Evolutionary conservation across 768 basidiomycete species (phyloP), one percentile per base, ranked within the genome.

Genomic region (Pholiota molesta): DNA sequence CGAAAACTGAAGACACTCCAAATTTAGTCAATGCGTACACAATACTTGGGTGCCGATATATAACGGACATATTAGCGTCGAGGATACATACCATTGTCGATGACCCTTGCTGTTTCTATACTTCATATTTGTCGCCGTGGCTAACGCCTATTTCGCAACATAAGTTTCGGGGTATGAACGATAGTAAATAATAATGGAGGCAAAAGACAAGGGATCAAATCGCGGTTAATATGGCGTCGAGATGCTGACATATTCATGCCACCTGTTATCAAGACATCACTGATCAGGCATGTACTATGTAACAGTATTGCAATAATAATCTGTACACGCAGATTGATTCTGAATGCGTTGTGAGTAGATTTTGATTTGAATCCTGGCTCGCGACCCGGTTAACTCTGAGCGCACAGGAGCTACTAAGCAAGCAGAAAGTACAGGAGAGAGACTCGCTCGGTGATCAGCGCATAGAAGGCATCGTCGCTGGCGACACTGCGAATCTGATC

Each of bases 401-500:
- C 5, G 42, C 9, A 17, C 17, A 44, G 9, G 5, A 35, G 35
- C 35, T 35, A 35, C 35, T 3, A 9, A 31, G 35, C 35, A 44
- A 44, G 42, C n/a, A n/a, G 42, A 44, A 44, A 44, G 16, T 44
- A 44, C 6, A 39, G 55, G 8, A 26, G 40, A n/a, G 21, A 23
- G 37, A 29, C 19, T 31, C 45, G 31, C 42, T 31, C 44, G 42
- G 56, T 49, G 56, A 57, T 57, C 56, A 57, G 56, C 56, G 42
- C 45, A 7, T 23, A 47, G 56, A 57, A 57, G 58, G 23, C 52
- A 39, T 54, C 52, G 42, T 57, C 40, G 42, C 35, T 59, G 55
- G 45, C 55, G 49, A 28, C 42, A 31, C 29, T 52, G 61, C 61
- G 54, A 62, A 62, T 65, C 65, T 60, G 61, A 65, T 60, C 51